Evolutionary conservation across 2,329 filamentous ascomycete genomes (phyloP), one percentile per base, ranked within the genome.

Genomic region (Leptodontidium sp.): DNA sequence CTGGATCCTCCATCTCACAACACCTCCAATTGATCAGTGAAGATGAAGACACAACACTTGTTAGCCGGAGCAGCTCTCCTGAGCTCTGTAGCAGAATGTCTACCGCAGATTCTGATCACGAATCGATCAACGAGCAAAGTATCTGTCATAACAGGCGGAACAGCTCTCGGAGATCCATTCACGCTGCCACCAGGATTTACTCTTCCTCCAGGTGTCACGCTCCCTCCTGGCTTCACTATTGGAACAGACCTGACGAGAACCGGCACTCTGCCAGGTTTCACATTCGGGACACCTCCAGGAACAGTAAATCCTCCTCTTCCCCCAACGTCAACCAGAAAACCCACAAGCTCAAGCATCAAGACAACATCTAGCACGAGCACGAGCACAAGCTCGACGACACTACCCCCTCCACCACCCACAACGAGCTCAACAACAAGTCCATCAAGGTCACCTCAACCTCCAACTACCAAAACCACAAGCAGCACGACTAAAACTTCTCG

Each of bases 201-300:
- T 8, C 52, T 58, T 9, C 52, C 62, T 11, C 40, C 59, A 17
- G 47, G 59, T 8, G 45, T 49, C 14, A 50, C 55, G 35, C 55
- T 58, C 5, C 47, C 57, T n/a, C 43, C 53, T 24, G 64, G 64
- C n/a, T 61, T 66, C 45, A 66, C 64, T 15, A 47, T 66, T 29
- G 64, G 59, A n/a, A 50, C 47, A 17, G 47, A 47, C 5, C 17
- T 50, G 1, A 62, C 40, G 14, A 62, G 43, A 21, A 49, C 59
- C 29, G n/a, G 24, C 1, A 62, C 24, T n/a, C 11, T 50, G 4
- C 58, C 40, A 45, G 43, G 58, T 15, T 61, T 49, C 40, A 61
- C 38, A 47, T 49, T 61, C 38, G 40, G 43, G 17, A 49, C 58
- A 43, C 43, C 43, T 11, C 24, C 59, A 32, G 43, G 43, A 35